Evolutionary conservation across 805 yeast genomes (phyloP).

Genomic region (Saccharomycopsis schoenii): DNA sequence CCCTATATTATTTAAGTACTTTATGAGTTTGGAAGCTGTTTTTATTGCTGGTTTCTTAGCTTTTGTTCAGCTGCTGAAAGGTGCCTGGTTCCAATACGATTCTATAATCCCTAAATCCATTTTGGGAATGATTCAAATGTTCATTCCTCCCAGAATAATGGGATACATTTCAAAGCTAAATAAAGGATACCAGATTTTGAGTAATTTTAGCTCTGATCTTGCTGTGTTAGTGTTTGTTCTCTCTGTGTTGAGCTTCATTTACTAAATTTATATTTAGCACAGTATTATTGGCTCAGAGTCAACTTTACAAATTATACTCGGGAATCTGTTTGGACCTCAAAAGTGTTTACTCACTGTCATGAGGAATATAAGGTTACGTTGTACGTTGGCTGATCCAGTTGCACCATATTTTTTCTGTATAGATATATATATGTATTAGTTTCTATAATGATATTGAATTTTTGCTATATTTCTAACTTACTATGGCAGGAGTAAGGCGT

Average conservation of each 20-base stretch:
- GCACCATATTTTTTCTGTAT: too few species aligned
- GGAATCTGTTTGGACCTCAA: too few species aligned
- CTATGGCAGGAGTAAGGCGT: too few species aligned
- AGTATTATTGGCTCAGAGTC: not conserved
- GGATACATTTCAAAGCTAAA: not conserved
- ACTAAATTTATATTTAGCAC: not conserved
- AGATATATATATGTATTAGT: too few species aligned
- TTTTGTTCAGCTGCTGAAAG: slow-evolving; percentile 2
- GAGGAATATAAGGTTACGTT: too few species aligned
- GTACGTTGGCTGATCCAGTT: not conserved
- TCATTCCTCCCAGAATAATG: not conserved
- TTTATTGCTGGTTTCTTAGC: slow-evolving; percentile 5
- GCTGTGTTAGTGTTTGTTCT: slow-evolving; percentile 6
- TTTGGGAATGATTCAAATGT: not conserved
- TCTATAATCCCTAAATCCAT: slow-evolving; percentile 4
- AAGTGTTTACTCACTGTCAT: too few species aligned
- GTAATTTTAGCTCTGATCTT: slow-evolving; percentile 10
- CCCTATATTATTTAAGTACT: slow-evolving; percentile 4
- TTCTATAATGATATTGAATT: too few species aligned
- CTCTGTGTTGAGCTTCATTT: slow-evolving; percentile 1
- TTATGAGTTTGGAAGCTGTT: slow-evolving; percentile 6
- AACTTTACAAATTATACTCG: not conserved
- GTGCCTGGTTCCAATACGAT: slow-evolving; percentile 13
- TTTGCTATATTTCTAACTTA: too few species aligned
- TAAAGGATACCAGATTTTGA: slow-evolving; percentile 14